Base-by-base conservation (phyloP, 805 yeast species). In the Wickerhamomyces hampshirensis region DNA sequence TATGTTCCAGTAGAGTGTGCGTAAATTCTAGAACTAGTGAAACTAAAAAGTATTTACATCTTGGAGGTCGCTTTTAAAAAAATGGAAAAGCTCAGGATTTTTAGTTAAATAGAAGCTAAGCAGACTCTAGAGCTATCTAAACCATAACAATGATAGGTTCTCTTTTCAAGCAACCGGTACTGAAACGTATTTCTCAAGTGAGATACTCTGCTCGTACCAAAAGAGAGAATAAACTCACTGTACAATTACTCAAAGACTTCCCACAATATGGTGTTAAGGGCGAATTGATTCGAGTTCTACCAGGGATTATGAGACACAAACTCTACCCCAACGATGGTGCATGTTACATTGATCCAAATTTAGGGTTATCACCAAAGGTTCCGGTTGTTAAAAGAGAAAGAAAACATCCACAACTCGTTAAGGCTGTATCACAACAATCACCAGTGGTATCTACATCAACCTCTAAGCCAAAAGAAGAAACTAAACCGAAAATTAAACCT, bases 251-350 rank as follows among this genome's bases (percentile, higher is more conserved):
- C 41, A 71, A 67, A 50, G 84, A 84, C 51, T 71, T 76, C 53
- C 74, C 77, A 21, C 71, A 70, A 11, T 60, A 80, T 38, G 94
- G 95, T 15, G 63, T 63, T 16, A 65, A 63, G 42, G 96, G 96
- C 24, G 82, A 88, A 62, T 69, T 88, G 30, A 69, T 82, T 19
- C 65, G 72, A 24, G 96, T 88, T 14, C 71, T 76, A 43, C 88
- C 95, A 21, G 84, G 87, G 16, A 67, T 75, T 43, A 88, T 88
- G 96, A 75, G 91, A 54, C 85, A 84, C 61, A 74, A 64, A 48
- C 69, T 88, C 38, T 86, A 86, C 50, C 74, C 75, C 29, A 51
- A 66, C 42, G 80, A 84, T 50, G 84, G 86, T 30, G 96, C 96
- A 4, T 71, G 75, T 14, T 88, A 86, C 52, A 68, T 86, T 16